Conservation (phyloP, 2,329 filamentous ascomycete genomes). For the Ophiocordyceps camponoti-saundersi region DNA sequence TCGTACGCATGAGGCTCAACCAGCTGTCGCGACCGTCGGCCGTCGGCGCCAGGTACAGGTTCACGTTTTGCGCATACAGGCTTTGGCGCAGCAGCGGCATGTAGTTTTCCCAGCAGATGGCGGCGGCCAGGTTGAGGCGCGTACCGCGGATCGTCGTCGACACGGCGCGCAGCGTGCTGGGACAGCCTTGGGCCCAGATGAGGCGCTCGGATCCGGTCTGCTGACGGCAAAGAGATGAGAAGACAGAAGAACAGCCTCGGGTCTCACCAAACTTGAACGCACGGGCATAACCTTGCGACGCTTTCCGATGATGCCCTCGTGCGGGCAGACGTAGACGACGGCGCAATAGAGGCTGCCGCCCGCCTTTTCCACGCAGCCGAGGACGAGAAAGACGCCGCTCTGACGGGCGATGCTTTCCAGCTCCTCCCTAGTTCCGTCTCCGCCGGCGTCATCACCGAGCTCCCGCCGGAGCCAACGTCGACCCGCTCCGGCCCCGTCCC, state of each 20-base stretch:
- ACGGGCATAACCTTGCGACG: conserved; percentile 84
- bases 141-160: conserved; percentile 65
- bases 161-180: conserved; percentile 63
- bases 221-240: background rate
- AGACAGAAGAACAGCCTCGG: no score
- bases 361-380: conserved; percentile 61
- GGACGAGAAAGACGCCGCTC: conserved; percentile 67
- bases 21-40: conserved; percentile 74
- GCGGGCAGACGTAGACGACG: conserved; percentile 67
- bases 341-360: conserved; percentile 76
- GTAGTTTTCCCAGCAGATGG: conserved; percentile 95
- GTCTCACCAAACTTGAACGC: conserved; percentile 10
- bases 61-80: conserved; percentile 80
- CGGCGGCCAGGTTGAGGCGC: conserved; percentile 63
- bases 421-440: conserved; percentile 55
- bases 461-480: conserved; percentile 52
- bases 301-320: conserved; percentile 60
- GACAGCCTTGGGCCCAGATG: conserved; percentile 76
- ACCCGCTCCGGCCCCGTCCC: conserved; percentile 47
- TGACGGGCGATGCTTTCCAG: conserved; percentile 61
- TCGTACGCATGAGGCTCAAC: conserved; percentile 65
- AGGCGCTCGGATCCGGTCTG: conserved; percentile 66
- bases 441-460: conserved; percentile 25
- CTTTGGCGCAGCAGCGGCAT: conserved; percentile 78
- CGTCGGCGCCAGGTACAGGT: conserved; percentile 79